Conservation (phyloP, 164 flowering plant genomes). For the Protea cynaroides region DNA sequence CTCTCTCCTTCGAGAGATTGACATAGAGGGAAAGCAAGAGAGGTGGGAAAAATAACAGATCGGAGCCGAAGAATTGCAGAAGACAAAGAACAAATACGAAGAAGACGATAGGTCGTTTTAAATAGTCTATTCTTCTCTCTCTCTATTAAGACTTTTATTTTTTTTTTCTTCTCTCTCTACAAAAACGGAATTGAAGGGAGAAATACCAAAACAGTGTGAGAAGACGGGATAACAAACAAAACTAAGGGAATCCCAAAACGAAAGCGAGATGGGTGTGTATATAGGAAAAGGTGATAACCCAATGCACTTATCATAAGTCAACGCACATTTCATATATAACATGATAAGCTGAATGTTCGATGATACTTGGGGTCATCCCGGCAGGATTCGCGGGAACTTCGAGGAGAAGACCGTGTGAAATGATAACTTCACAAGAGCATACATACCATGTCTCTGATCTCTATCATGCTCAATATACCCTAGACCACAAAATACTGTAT, state of each 20-base stretch:
- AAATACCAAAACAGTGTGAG: slow-evolving; percentile 1
- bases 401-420: slow-evolving; percentile 1
- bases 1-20: background rate
- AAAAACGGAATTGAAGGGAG: background rate
- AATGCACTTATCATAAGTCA: background rate
- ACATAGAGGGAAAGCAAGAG: background rate
- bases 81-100: background rate
- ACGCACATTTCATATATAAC: too few relatives aligned
- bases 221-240: slow-evolving; percentile 5
- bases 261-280: slow-evolving; percentile 1
- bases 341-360: background rate
- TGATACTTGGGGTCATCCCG: background rate
- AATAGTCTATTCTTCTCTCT: background rate
- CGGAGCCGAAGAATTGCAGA: background rate
- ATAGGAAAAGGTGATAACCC: background rate
- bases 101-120: background rate
- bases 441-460: too few relatives aligned
- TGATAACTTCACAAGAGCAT: too few relatives aligned
- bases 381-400: slow-evolving; percentile 6
- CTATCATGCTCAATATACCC: too few relatives aligned
- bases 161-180: background rate
- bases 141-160: background rate
- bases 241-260: slow-evolving; percentile 2
- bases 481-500: too few relatives aligned
- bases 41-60: background rate